Evolutionary conservation across 179 eudicot species (phyloP).

Genomic region (Drosera spatulata): DNA sequence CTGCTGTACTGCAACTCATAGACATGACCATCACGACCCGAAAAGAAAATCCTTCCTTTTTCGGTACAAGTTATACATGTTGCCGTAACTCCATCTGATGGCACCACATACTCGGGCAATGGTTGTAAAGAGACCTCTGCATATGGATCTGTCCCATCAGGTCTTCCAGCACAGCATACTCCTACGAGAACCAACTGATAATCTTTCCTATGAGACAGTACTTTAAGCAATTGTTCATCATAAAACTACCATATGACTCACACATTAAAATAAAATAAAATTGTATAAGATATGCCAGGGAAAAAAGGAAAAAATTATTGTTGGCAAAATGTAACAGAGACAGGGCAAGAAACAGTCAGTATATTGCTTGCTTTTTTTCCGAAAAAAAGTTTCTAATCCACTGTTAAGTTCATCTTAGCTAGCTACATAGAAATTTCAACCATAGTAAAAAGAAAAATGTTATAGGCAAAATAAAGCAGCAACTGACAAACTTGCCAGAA

Average conservation of each 20-base stretch:
- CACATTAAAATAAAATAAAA: background rate
- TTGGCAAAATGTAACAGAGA: too few species aligned
- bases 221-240: background rate
- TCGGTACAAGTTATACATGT: conserved; percentile 83
- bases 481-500: background rate
- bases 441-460: background rate
- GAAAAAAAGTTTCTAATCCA: too few species aligned
- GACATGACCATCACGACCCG: conserved; percentile 97
- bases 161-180: conserved; percentile 83
- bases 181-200: conserved; percentile 90
- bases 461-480: background rate
- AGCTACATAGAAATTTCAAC: background rate
- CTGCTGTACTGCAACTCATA: conserved; percentile 84
- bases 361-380: too few species aligned
- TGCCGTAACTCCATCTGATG: conserved; percentile 96
- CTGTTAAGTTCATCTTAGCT: background rate
- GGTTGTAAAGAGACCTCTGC: conserved; percentile 90
- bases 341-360: too few species aligned
- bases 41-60: conserved; percentile 75
- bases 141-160: conserved; percentile 90
- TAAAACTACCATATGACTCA: background rate
- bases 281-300: background rate
- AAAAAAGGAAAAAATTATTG: too few species aligned
- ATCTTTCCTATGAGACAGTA: conserved; percentile 16
- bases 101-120: conserved; percentile 75